Conservation (phyloP, 176 grass and related monocot genomes). For the Cenchrus americanus region DNA sequence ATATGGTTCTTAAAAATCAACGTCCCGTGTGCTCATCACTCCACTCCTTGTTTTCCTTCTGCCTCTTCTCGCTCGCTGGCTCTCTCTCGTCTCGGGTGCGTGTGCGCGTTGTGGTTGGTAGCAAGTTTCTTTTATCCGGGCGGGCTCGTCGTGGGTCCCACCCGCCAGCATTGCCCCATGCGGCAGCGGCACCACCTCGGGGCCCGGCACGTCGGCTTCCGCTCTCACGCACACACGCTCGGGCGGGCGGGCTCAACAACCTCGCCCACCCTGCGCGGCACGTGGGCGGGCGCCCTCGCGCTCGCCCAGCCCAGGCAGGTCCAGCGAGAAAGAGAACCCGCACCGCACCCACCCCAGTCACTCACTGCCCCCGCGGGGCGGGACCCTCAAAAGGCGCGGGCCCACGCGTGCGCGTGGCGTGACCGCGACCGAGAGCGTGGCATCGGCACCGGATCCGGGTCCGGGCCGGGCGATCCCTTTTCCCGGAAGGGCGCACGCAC, state of each 20-base stretch:
- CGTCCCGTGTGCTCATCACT: too few species aligned
- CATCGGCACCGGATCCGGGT: constrained; percentile 2
- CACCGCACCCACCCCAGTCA: not conserved
- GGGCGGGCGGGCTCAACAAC: too few species aligned
- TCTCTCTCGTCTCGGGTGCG: too few species aligned
- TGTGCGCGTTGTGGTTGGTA: too few species aligned
- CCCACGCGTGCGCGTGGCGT: not conserved
- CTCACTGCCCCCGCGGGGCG: not conserved
- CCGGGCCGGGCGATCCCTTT: not conserved
- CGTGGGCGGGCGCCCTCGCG: not conserved
- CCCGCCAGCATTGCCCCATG: not conserved
- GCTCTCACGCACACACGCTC: too few species aligned
- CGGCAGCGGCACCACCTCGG: not conserved
- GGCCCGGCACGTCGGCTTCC: not conserved
- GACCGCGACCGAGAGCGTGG: not conserved
- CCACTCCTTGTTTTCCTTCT: too few species aligned
- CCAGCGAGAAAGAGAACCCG: too few species aligned
- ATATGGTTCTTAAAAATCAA: too few species aligned
- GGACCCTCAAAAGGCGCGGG: not conserved
- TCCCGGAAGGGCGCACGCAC: not conserved
- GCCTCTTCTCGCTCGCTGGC: too few species aligned
- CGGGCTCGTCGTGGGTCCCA: too few species aligned
- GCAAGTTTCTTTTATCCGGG: too few species aligned
- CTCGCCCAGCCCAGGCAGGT: not conserved
- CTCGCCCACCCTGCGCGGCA: constrained; percentile 7